Base-by-base conservation (phyloP, 1,284 basidiomycete species). In the Stygiomarasmius scandens region DNA sequence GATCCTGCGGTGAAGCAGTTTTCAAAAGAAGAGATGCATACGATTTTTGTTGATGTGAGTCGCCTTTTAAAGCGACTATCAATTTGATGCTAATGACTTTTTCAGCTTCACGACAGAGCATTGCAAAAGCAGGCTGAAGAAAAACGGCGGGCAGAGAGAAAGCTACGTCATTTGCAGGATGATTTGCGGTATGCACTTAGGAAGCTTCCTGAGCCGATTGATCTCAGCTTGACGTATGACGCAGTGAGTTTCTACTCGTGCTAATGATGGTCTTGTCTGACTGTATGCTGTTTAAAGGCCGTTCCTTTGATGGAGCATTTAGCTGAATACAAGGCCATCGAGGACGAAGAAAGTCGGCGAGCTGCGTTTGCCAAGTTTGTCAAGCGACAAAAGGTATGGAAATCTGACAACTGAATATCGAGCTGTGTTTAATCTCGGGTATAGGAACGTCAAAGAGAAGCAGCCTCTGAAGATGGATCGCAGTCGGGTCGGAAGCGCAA, bases 121-220 rank as follows among this genome's bases (percentile, higher is more conserved):
- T 64, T 87, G 36, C 91, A 89, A 71, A 87, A 86, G 58, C 83
- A 87, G 41, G 86, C 89, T 23, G 95, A 94, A 24, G 95, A 93
- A 71, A 87, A 81, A 63, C 83, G 92, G 14, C 81, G 91, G 23
- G 77, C 87, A 0, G 97, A 99, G 72, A 83, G 95, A 48, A 88
- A 84, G 65, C 84, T 90, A 60, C 83, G 96, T 22, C 92, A 97
- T 70, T 75, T 92, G 56, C 93, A 97, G 67, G 96, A 99, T 69
- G 97, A 99, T 67, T 79, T 99, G 34, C 90, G 97, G 2, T 98
- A 98, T 71, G 97, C 95, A 0, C 80, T 98, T 61, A 95, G 93
- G 75, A 96, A 96, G 68, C 77, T 96, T 3, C 74, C 91, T 0
- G 89, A 95, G 34, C 82, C 91, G 0, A 74, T 96, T 45, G 90